Evolutionary conservation across 805 yeast species (phyloP).

Genomic region (Pichia rugopelliculosa): DNA sequence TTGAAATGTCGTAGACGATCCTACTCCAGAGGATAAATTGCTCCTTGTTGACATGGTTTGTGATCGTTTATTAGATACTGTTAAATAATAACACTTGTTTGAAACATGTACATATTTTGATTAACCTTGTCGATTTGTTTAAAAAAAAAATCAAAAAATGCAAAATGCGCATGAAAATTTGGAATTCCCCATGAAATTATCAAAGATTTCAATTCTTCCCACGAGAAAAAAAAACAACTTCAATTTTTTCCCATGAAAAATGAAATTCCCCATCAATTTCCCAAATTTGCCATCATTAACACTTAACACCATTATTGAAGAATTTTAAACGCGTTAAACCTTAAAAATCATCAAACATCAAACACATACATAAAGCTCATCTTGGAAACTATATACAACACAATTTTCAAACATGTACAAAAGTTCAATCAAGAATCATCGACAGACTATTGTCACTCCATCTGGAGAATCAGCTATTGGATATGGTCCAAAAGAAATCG

Average conservation of each 20-base stretch:
- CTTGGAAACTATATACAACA: neutral
- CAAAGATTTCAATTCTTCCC: neutral
- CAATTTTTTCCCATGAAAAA: neutral
- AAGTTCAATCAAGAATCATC: constrained; percentile 6
- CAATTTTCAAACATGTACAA: neutral
- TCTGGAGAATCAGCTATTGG: neutral
- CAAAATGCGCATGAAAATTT: neutral
- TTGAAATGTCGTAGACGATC: neutral
- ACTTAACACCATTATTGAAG: too few relatives aligned
- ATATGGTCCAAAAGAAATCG: constrained; percentile 23
- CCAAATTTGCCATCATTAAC: neutral
- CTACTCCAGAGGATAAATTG: neutral
- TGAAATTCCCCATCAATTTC: neutral
- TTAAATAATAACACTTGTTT: too few relatives aligned
- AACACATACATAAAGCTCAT: neutral
- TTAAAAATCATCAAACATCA: too few relatives aligned
- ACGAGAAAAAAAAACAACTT: neutral
- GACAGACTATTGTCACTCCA: constrained; percentile 5
- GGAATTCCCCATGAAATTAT: neutral
- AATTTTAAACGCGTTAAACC: neutral
- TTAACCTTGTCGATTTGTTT: too few relatives aligned
- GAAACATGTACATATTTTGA: too few relatives aligned
- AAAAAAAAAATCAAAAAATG: neutral
- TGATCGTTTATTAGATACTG: neutral
- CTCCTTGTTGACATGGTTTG: neutral